Evolutionary conservation across 768 basidiomycete species (phyloP), one percentile per base, ranked within the genome.

Genomic region (Leccinum variicolor): DNA sequence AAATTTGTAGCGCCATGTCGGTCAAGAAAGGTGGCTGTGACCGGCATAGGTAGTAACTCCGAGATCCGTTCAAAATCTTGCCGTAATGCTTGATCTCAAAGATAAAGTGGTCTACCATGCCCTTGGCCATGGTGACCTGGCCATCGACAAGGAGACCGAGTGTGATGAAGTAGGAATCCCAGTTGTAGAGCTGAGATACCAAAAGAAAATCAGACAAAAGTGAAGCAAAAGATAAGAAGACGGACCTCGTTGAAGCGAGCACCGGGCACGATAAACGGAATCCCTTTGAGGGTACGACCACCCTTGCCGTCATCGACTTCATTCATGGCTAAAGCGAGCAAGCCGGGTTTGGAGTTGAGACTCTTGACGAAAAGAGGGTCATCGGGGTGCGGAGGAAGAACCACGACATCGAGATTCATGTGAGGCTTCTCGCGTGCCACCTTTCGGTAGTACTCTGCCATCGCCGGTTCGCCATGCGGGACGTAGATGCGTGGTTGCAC

Each of bases 31-130:
- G 96, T 29, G 96, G 96, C 70, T 99, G 96, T 13, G 94, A 90
- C 60, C 96, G 89, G 72, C 90, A 92, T 56, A 99, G 85, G 73
- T 99, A 99, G 82, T 87, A 89, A 70, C 90, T 92, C 66, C 96
- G 89, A 73, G 89, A 95, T 60, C 96, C 96, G 72, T 99, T 99
- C 63, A 98, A 77, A 66, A 95, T 94, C 76, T 96, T 95, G 77
- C 91, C 90, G 70, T 97, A 97, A 74, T 97, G 92, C 76, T 87
- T 93, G 79, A 99, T 97, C 79, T 98, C 94, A 71, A 98, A 99
- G 69, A 97, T 90, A 77, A 98, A 99, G 73, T 99, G 96, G 55
- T 98, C 97, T 46, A 98, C 94, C 86, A 98, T 94, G 66, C 94
- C 92, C 74, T 94, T 93, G 19, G 97, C 96, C 85, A 98, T 90